Conservation (phyloP, 2,329 filamentous ascomycete species). For the Colletotrichum tanaceti region DNA sequence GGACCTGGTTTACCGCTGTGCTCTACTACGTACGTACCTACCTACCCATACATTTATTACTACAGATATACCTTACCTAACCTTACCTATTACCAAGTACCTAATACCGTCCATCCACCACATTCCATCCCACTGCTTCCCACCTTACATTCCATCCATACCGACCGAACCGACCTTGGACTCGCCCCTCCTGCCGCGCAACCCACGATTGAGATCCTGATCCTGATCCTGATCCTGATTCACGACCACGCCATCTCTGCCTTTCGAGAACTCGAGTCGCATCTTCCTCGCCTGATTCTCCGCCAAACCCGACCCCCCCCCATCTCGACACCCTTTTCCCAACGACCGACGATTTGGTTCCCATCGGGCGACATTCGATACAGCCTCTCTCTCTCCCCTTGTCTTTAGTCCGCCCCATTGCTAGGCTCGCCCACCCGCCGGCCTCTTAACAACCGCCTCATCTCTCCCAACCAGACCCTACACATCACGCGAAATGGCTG, state of each 20-base stretch:
- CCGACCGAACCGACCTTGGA: slow-evolving; percentile 6
- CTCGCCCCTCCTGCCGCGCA: slow-evolving; percentile 35
- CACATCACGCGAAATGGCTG: slow-evolving; percentile 75
- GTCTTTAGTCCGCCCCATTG: not conserved
- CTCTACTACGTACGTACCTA: too few species aligned
- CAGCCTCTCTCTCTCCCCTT: not conserved
- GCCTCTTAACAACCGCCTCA: slow-evolving; percentile 30
- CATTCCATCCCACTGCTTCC: slow-evolving; percentile 12
- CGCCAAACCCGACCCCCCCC: slow-evolving; percentile 7
- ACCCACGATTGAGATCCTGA: slow-evolving; percentile 5
- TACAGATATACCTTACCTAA: too few species aligned
- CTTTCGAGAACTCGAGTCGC: slow-evolving; percentile 3
- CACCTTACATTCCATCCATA: slow-evolving; percentile 21
- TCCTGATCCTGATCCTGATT: not conserved
- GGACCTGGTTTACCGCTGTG: slow-evolving; percentile 23
- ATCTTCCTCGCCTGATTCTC: not conserved
- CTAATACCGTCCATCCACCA: slow-evolving; percentile 22
- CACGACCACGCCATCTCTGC: slow-evolving; percentile 15
- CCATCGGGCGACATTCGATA: slow-evolving; percentile 26
- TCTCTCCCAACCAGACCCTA: slow-evolving; percentile 42
- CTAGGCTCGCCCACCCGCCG: slow-evolving; percentile 16
- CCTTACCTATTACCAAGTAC: slow-evolving; percentile 13
- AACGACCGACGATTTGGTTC: slow-evolving; percentile 4
- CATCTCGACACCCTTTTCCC: slow-evolving; percentile 6
- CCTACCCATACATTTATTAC: too few species aligned